phyloP scores from a whole-genome alignment of 495 filamentous ascomycete species.

The Penicillium nucicola region DNA sequence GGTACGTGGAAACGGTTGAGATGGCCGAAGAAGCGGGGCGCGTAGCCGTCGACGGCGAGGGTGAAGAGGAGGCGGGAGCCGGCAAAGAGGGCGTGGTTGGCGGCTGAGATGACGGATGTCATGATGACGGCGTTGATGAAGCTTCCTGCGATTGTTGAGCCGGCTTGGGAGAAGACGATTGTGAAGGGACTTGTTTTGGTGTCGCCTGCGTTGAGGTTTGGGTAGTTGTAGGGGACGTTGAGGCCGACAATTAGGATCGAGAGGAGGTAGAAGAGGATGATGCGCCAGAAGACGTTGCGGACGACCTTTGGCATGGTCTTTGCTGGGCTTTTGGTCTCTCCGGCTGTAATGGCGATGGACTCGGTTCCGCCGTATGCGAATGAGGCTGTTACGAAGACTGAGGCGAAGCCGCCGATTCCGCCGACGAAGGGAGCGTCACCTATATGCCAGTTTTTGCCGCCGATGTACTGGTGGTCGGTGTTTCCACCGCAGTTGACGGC shows the following conservation, averaged over 20 bases:
- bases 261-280: conserved; percentile 50
- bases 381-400: conserved; percentile 52
- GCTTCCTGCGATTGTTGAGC: conserved; percentile 46
- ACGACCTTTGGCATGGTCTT: conserved; percentile 48
- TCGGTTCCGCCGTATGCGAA: conserved; percentile 55
- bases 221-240: conserved; percentile 53
- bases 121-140: conserved; percentile 57
- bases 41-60: conserved; percentile 45
- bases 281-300: conserved; percentile 53
- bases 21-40: conserved; percentile 43
- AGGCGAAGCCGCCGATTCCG: conserved; percentile 51
- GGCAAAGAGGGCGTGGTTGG: conserved; percentile 54
- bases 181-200: conserved; percentile 51
- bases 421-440: conserved; percentile 52
- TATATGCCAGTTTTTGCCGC: conserved; percentile 41
- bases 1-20: conserved; percentile 56
- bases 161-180: conserved; percentile 49
- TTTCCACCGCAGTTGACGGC: conserved; percentile 51
- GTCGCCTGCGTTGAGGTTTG: conserved; percentile 35
- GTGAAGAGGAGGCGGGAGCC: conserved; percentile 51
- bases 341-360: conserved; percentile 55
- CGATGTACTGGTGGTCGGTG: conserved; percentile 42
- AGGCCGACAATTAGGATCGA: conserved; percentile 49
- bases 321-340: conserved; percentile 49
- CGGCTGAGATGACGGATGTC: conserved; percentile 51